Base-by-base conservation (phyloP, 495 filamentous ascomycete species). In the Lepraria neglecta region DNA sequence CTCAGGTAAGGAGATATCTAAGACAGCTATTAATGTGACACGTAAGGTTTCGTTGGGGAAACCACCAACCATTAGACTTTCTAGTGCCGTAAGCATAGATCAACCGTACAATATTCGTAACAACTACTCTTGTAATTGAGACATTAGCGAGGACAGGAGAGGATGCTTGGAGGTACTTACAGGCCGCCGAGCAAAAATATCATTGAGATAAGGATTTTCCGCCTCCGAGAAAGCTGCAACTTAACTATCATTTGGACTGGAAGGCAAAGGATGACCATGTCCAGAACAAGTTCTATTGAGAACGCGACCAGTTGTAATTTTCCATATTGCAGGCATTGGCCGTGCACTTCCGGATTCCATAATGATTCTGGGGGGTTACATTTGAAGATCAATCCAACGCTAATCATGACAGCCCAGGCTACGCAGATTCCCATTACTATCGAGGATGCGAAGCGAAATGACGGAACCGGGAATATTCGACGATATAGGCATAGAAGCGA, bases 211-310 rank as follows among this genome's bases (percentile, higher is more conserved):
- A 35, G n/a, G 17, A 35, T 10, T 17, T 54, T 54, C 28, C 51
- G 4, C 31, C 28, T 35, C 31, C 11, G 28, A 54, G 51, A 17
- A 19, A 54, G 27, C 51, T 35, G 51, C 17, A 54, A 19, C 28
- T 17, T 3, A 17, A 54, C 11, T 1, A 54, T 14, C 28, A 53
- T 53, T 17, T 15, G 50, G 14, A 53, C 30, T 15, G 50, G 50
- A 7, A 53, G 50, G 30, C 50, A 27, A n/a, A 53, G 31, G 17
- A 35, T 53, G n/a, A 33, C 31, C 14, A 15, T 53, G 31, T 53
- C 50, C 17, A 53, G 24, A 53, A 30, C 50, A 33, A 53, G 50
- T 53, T 53, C 51, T 30, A 28, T 31, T 17, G 31, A n/a, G 31
- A 35, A 35, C 30, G 30, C 51, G 21, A 35, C 27, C n/a, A 54